Evolutionary conservation across 108 stramenopile species (phyloP), one percentile per base, ranked within the genome.

Genomic region (Nitzschia inconspicua): DNA sequence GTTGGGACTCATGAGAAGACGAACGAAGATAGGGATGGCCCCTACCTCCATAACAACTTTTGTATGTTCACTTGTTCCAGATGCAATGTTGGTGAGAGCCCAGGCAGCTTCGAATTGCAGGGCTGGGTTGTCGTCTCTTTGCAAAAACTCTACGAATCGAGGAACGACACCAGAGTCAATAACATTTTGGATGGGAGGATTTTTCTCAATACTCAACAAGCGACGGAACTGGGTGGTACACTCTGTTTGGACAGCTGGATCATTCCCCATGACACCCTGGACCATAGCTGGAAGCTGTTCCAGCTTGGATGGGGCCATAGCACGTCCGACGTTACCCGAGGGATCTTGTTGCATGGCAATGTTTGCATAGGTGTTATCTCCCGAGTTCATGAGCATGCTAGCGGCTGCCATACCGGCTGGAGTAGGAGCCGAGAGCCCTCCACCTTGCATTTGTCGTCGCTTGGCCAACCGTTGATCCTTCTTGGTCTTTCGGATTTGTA

Each of bases 41-140:
- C 96, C 97, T 48, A 89, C 82, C 57, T 97, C 93, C 83, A 98
- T 98, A 20, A 99, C 97, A 36, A 97, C 94, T 57, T 91, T 84
- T 35, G 97, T 98, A 76, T 99, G 96, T 13, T 98, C 96, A n/a
- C 86, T 78, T 11, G 97, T 97, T 40, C 97, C 98, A 30, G 86
- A 89, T 16, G 98, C 98, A 66, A 99, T 98, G 73, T 99, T 99
- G 49, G 98, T 99, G 29, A 99, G 65, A 11, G 97, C 97, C 98
- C 98, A 99, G 4, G 98, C 97, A 28, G 98, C 97, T 77, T 99
- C 98, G 72, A 99, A 99, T 67, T 98, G 98, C 51, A 98, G 88
- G 4, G 89, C 93, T 37, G 96, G 95, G 59, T 89, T 89, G 59
- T 95, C 95, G 35, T 89, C 92, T 11, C 92, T 70, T 58, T 84